These are phyloP conservation scores for Emericellopsis atlantica DNA, from an alignment of 2,329 filamentous ascomycete genomes.

Conservation along the genomic window DNA sequence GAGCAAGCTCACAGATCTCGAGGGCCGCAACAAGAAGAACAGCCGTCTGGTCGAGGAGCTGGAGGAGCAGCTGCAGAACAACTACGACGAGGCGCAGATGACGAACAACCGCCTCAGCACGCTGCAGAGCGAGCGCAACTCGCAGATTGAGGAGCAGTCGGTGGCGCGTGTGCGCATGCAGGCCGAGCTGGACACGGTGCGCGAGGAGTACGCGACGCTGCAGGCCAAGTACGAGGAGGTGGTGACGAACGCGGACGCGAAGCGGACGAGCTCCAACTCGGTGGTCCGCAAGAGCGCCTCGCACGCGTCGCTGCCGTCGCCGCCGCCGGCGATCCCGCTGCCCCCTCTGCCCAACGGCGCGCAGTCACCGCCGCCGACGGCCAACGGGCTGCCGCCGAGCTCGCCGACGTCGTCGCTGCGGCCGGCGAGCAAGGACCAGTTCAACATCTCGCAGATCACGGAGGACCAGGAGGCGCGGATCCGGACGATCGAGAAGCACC, in stretches of 20 bases:
- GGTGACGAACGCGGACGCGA: slow-evolving; percentile 26
- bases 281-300: slow-evolving; percentile 77
- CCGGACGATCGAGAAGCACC: slow-evolving; percentile 89
- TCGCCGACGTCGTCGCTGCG: slow-evolving; percentile 47
- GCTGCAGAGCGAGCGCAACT: slow-evolving; percentile 60
- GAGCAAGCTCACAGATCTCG: slow-evolving; percentile 50
- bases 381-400: slow-evolving; percentile 25
- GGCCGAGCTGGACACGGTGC: slow-evolving; percentile 53
- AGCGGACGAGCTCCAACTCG: slow-evolving; percentile 51
- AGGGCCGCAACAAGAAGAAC: slow-evolving; percentile 74
- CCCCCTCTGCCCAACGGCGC: slow-evolving; percentile 67
- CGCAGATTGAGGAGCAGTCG: slow-evolving; percentile 69
- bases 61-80: slow-evolving; percentile 89
- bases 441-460: slow-evolving; percentile 60
- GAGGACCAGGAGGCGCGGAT: slow-evolving; percentile 95
- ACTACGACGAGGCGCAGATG: slow-evolving; percentile 84
- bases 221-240: slow-evolving; percentile 54
- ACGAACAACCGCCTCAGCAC: slow-evolving; percentile 78
- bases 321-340: slow-evolving; percentile 89
- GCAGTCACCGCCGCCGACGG: slow-evolving; percentile 28
- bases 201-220: slow-evolving; percentile 60
- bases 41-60: slow-evolving; percentile 86
- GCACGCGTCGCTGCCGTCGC: slow-evolving; percentile 75
- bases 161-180: slow-evolving; percentile 50
- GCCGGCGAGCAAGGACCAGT: slow-evolving; percentile 67